phyloP scores from a whole-genome alignment of 441 rosid genomes.

The Syzygium malaccense region DNA sequence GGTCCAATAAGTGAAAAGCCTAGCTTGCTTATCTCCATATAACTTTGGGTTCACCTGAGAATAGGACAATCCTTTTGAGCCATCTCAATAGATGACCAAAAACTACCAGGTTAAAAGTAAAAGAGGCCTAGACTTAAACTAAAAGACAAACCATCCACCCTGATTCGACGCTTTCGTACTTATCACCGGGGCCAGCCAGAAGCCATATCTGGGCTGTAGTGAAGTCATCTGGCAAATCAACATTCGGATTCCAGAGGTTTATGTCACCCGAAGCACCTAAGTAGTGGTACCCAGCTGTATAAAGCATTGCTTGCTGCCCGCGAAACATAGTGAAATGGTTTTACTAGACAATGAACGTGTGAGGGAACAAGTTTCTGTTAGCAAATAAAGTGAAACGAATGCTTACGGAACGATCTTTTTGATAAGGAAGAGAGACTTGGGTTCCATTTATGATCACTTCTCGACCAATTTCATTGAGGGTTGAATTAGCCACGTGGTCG shows the following conservation, averaged over 20 bases:
- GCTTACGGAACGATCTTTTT: slow-evolving; percentile 11
- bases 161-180: neutral
- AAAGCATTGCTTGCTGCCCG: neutral
- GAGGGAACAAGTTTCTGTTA: neutral
- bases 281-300: neutral
- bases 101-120: neutral
- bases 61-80: neutral
- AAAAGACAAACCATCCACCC: neutral
- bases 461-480: neutral
- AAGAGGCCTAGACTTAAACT: neutral
- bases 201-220: slow-evolving; percentile 2
- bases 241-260: neutral
- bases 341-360: neutral
- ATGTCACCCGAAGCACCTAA: neutral
- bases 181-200: neutral
- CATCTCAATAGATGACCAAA: neutral
- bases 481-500: neutral
- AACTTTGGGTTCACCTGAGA: slow-evolving; percentile 14
- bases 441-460: neutral
- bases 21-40: slow-evolving; percentile 9
- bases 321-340: neutral
- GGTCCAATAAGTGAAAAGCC: slow-evolving; percentile 16
- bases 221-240: neutral
- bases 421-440: neutral
- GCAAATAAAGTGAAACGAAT: neutral